Conservation (phyloP, 331 rosid species). For the Quercus tomentella region DNA sequence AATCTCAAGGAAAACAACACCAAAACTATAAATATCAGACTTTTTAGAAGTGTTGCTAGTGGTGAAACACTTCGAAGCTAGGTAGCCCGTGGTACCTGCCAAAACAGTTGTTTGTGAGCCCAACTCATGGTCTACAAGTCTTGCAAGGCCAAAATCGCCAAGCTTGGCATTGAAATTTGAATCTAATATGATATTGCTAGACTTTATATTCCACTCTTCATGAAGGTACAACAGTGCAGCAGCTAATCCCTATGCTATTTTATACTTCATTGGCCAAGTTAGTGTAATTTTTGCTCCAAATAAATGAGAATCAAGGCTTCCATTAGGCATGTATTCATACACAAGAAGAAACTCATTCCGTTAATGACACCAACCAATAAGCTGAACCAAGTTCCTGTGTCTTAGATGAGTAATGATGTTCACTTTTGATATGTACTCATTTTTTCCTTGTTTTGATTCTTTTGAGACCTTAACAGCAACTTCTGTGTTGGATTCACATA, state of each 20-base stretch:
- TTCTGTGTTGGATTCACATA: slow-evolving; percentile 28
- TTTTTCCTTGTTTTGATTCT: slow-evolving; percentile 70
- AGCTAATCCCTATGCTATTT: slow-evolving; percentile 59
- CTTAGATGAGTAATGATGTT: slow-evolving; percentile 61
- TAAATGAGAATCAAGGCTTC: slow-evolving; percentile 72
- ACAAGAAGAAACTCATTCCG: slow-evolving; percentile 60
- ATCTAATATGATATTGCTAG: slow-evolving; percentile 75
- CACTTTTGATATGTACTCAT: slow-evolving; percentile 71
- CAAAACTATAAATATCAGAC: slow-evolving; percentile 70
- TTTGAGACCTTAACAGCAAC: slow-evolving; percentile 71
- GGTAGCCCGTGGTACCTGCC: slow-evolving; percentile 75
- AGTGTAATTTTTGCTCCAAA: slow-evolving; percentile 38
- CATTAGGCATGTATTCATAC: slow-evolving; percentile 70
- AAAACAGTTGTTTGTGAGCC: slow-evolving; percentile 67
- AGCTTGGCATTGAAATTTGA: slow-evolving; percentile 60
- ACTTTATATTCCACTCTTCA: slow-evolving; percentile 80
- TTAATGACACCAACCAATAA: slow-evolving; percentile 73
- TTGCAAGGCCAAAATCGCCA: slow-evolving; percentile 75
- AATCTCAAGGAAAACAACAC: slow-evolving; percentile 68
- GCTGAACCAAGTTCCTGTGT: slow-evolving; percentile 60
- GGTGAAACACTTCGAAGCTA: slow-evolving; percentile 70
- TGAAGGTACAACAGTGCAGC: slow-evolving; percentile 63
- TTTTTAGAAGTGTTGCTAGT: slow-evolving; percentile 69
- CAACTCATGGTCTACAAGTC: slow-evolving; percentile 67
- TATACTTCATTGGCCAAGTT: slow-evolving; percentile 48